These are phyloP conservation scores for Chrysophaeum taylorii DNA, from an alignment of 352 stramenopile genomes.

Conservation along the genomic window DNA sequence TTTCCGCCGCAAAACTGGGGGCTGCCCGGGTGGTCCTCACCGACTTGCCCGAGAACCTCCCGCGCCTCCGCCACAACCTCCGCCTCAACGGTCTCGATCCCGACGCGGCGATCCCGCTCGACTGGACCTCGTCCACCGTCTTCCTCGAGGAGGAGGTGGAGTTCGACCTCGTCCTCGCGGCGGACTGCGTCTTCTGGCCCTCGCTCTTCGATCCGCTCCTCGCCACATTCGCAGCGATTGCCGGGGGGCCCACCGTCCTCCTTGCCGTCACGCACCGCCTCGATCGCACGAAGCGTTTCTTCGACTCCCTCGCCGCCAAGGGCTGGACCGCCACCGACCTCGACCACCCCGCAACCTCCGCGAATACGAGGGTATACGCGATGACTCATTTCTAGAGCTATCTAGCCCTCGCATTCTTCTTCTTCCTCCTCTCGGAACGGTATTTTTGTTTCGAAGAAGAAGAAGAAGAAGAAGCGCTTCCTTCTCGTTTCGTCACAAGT, in stretches of 20 bases:
- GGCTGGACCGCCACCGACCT: too few species aligned
- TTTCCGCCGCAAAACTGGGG: not conserved
- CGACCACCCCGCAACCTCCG: too few species aligned
- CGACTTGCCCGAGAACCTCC: slow-evolving; percentile 5
- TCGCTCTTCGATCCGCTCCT: not conserved
- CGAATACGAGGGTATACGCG: too few species aligned
- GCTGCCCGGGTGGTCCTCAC: not conserved
- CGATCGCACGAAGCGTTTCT: not conserved
- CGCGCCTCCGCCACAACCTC: not conserved
- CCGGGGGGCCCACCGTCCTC: not conserved
- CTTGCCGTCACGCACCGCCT: not conserved
- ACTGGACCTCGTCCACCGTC: not conserved
- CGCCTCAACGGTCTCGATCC: not conserved
- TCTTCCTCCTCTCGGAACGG: too few species aligned
- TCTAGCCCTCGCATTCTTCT: too few species aligned
- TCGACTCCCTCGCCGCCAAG: not conserved
- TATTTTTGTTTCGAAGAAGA: too few species aligned
- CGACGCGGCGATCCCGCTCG: not conserved
- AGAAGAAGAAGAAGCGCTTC: too few species aligned
- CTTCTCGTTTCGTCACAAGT: too few species aligned
- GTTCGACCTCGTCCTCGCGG: not conserved
- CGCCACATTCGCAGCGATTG: not conserved
- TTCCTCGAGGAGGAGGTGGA: not conserved
- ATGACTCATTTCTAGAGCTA: too few species aligned
- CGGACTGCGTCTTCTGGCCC: slow-evolving; percentile 13